These are phyloP conservation scores for Ogataea nitratoaversa DNA, from an alignment of 805 yeast genomes.

Conservation along the genomic window DNA sequence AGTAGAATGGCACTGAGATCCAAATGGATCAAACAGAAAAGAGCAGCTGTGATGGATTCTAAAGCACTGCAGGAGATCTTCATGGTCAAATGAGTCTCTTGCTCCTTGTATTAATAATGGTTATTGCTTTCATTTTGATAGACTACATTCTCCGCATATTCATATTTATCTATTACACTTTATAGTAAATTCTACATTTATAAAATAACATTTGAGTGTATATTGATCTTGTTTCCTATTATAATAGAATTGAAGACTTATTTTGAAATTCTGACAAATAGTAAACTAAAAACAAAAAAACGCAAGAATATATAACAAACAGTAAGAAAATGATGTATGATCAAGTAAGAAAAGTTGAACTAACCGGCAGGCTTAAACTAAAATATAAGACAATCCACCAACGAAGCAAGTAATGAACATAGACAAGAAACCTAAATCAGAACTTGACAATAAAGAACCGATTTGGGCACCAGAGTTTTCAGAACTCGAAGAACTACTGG, in stretches of 20 bases:
- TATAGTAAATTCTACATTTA: too few relatives aligned
- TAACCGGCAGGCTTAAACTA: too few relatives aligned
- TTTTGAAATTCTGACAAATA: too few relatives aligned
- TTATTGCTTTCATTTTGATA: background rate
- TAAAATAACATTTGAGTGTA: too few relatives aligned
- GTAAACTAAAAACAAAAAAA: too few relatives aligned
- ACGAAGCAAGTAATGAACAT: conserved; percentile 35
- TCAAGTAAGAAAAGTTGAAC: too few relatives aligned
- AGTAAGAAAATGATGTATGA: too few relatives aligned
- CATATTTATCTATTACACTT: too few relatives aligned
- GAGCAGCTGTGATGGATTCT: conserved; percentile 87
- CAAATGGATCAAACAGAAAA: conserved; percentile 82
- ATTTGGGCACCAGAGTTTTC: conserved; percentile 27
- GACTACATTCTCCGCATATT: too few relatives aligned
- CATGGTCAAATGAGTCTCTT: conserved; percentile 51
- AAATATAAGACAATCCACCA: conserved; percentile 41
- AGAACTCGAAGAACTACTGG: conserved; percentile 24
- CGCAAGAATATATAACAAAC: too few relatives aligned
- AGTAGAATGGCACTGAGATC: conserved; percentile 75
- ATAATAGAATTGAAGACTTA: too few relatives aligned
- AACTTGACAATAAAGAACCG: conserved; percentile 11
- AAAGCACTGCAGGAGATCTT: conserved; percentile 89
- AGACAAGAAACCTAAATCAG: conserved; percentile 31
- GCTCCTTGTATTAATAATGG: conserved; percentile 1
- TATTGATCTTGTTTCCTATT: too few relatives aligned